Base-by-base conservation (phyloP, 2,329 filamentous ascomycete species). In the Epichloe hybrida region DNA sequence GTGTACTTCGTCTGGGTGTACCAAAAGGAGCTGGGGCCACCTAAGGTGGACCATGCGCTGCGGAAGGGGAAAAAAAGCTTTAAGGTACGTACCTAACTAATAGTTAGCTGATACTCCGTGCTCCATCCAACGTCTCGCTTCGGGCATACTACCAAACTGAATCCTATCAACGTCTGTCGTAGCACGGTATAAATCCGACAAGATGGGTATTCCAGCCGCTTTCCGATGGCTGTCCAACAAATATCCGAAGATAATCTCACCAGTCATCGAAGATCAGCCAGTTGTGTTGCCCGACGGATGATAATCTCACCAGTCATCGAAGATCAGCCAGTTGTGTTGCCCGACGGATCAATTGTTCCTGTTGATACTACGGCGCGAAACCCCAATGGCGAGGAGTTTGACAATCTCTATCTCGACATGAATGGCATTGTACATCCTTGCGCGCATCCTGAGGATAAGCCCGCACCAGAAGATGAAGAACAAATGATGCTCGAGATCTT, bases 401-500 rank as follows among this genome's bases (percentile, higher is more conserved):
- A 98, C 71, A 98, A 98, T 62, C 75, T 98, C 5, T 98, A 98
- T 64, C 80, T 98, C 56, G 93, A 98, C 63, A 97, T 98, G 91
- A 98, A 98, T 68, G 94, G 93, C 65, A 98, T 98, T 58, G 93
- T 98, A 38, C 93, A 98, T 73, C 94, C 94, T 35, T 98, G 93
- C 71, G 95, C 91, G 45, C 93, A 98, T 70, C 93, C 93, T 0
- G 93, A 98, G 67, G 91, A 97, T 62, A 81, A 82, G 55, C 89
- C 93, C 2, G 81, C 93, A 4, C 93, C 93, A 11, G 86, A 84
- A 62, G 91, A 93, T 54, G 93, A 98, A 72, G 88, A 95, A 66
- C 93, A 97, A 71, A 98, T 98, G 93, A 98, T 98, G 93, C 67
- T 96, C 60, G 94, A 94, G 64, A 83, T 98, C 54, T 98, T 98